Evolutionary conservation across 768 basidiomycete species (phyloP).

Genomic region (Lactifluus volemus): DNA sequence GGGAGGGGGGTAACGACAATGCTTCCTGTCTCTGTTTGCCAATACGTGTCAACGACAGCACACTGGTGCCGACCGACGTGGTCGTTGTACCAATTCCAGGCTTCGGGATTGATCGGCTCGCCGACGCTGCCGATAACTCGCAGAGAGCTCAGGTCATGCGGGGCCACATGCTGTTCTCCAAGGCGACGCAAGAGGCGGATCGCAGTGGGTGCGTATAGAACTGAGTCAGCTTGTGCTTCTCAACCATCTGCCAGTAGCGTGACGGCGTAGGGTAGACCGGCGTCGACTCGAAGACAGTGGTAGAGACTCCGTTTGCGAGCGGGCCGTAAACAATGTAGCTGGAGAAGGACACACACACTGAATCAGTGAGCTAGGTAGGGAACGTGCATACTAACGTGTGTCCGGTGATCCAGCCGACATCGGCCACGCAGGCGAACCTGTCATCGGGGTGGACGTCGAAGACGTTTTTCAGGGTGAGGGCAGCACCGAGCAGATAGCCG

Average conservation of each 20-base stretch:
- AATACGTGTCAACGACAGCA: constrained; percentile 91
- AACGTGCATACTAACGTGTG: constrained; percentile 50
- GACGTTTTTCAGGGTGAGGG: constrained; percentile 91
- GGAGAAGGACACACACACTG: background rate
- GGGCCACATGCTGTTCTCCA: constrained; percentile 78
- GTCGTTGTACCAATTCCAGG: constrained; percentile 99
- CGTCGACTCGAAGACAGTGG: constrained; percentile 90
- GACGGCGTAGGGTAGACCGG: constrained; percentile 95
- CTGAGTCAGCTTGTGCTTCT: constrained; percentile 88
- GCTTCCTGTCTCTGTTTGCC: constrained; percentile 98
- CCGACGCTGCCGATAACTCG: constrained; percentile 91
- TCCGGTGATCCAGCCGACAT: constrained; percentile 98
- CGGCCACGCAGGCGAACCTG: constrained; percentile 96
- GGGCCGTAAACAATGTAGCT: constrained; percentile 95
- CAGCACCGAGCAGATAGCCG: constrained; percentile 87
- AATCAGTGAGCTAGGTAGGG: background rate
- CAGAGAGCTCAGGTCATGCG: constrained; percentile 71
- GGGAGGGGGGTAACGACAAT: constrained; percentile 95
- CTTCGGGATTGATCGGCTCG: constrained; percentile 98
- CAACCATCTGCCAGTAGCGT: constrained; percentile 94
- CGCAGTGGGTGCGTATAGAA: constrained; percentile 96
- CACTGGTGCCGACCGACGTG: constrained; percentile 83
- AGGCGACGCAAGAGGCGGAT: constrained; percentile 84
- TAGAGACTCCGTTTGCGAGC: constrained; percentile 74
- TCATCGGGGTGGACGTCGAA: constrained; percentile 98